Conservation (phyloP, 208 protist species). For the Willaertia magna region DNA sequence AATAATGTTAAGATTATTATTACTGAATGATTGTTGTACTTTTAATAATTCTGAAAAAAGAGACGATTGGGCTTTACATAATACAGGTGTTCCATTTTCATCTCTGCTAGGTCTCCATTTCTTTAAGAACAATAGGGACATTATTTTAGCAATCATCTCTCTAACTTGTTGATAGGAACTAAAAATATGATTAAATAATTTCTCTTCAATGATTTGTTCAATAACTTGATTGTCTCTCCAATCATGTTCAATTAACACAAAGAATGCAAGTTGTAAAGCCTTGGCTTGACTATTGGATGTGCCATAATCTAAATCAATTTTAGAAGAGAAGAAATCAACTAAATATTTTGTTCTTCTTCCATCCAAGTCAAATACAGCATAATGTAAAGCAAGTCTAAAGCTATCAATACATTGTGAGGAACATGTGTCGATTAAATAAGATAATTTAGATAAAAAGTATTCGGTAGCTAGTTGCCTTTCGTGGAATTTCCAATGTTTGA, state of each 20-base stretch:
- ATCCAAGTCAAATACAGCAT: neutral
- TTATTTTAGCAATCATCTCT: neutral
- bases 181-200: neutral
- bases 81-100: neutral
- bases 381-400: neutral
- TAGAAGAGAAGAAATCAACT: neutral
- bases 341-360: neutral
- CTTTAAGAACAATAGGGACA: neutral
- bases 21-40: neutral
- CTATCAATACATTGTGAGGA: neutral
- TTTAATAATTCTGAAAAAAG: neutral
- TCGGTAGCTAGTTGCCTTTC: neutral
- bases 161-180: conserved; percentile 3
- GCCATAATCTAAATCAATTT: neutral
- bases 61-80: neutral
- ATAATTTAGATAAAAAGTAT: neutral
- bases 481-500: conserved; percentile 2
- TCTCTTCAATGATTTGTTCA: neutral
- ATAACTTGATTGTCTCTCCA: neutral
- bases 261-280: neutral
- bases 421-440: neutral
- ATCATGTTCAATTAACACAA: neutral
- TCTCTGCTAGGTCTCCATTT: neutral
- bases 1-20: neutral
- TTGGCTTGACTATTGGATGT: neutral